phyloP scores from a whole-genome alignment of 805 yeast genomes.

The Cyberlindnera xylosilytica region DNA sequence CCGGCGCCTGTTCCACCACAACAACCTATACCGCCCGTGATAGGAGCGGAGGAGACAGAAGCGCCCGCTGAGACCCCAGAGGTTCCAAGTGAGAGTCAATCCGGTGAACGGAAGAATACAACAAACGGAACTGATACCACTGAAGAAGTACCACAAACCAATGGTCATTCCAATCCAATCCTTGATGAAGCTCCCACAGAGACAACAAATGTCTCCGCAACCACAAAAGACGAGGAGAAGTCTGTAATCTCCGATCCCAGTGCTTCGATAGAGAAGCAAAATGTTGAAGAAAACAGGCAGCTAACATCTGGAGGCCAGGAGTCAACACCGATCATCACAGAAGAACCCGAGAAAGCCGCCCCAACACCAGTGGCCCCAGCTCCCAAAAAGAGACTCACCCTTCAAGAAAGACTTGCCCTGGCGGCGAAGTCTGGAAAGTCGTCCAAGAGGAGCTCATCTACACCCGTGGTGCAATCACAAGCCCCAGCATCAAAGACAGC shows the following conservation, averaged over 20 bases:
- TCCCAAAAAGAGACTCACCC: constrained; percentile 59
- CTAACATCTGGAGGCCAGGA: too few species aligned
- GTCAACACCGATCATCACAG: neutral
- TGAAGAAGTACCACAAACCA: neutral
- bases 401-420: constrained; percentile 80
- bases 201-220: too few species aligned
- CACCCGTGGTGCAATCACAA: constrained; percentile 4
- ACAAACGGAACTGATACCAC: neutral
- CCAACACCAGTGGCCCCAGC: constrained; percentile 1
- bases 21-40: too few species aligned
- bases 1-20: neutral
- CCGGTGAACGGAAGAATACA: too few species aligned
- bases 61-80: too few species aligned
- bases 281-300: too few species aligned
- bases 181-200: too few species aligned
- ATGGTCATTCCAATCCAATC: neutral
- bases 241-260: too few species aligned
- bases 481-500: neutral
- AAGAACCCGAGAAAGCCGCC: neutral
- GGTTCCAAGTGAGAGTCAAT: too few species aligned
- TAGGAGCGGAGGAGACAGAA: too few species aligned
- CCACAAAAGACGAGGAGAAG: too few species aligned
- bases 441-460: constrained; percentile 22
- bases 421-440: constrained; percentile 56
- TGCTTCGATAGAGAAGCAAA: too few species aligned